phyloP scores from a whole-genome alignment of 176 grass and related monocot species.

The Aegilops speltoides region DNA sequence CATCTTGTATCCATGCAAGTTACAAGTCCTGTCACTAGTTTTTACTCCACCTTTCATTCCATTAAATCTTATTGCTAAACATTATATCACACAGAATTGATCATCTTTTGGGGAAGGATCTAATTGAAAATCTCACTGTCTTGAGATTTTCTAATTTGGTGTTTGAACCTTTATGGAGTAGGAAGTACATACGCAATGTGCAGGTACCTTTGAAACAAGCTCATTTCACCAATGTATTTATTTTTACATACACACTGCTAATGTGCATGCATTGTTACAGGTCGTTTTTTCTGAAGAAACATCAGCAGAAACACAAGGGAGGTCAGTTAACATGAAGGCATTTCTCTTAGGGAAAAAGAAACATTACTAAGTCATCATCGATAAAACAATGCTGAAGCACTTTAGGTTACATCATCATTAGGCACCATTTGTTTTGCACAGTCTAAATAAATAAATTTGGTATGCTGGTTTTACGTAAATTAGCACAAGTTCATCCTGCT shows the following conservation, averaged over 20 bases:
- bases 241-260: constrained; percentile 24
- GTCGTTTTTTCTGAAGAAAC: constrained; percentile 94
- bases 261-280: constrained; percentile 43
- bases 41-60: not conserved
- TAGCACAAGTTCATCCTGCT: constrained; percentile 4
- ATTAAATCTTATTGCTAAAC: constrained; percentile 6
- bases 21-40: constrained; percentile 6
- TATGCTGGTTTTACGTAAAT: constrained; percentile 1
- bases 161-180: constrained; percentile 94
- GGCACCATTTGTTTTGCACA: not conserved
- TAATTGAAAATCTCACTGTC: constrained; percentile 95
- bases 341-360: constrained; percentile 20
- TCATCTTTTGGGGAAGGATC: constrained; percentile 92
- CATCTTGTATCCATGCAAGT: constrained; percentile 26
- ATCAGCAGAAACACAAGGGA: constrained; percentile 72
- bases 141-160: constrained; percentile 97
- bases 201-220: constrained; percentile 53
- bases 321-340: constrained; percentile 47
- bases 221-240: constrained; percentile 8
- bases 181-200: constrained; percentile 82
- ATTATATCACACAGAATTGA: constrained; percentile 63
- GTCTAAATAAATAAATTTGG: not conserved
- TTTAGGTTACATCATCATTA: constrained; percentile 1
- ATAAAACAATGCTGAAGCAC: not conserved
- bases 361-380: not conserved